Evolutionary conservation across 768 basidiomycete species (phyloP), one percentile per base, ranked within the genome.

Genomic region (Lentinus tigrinus): DNA sequence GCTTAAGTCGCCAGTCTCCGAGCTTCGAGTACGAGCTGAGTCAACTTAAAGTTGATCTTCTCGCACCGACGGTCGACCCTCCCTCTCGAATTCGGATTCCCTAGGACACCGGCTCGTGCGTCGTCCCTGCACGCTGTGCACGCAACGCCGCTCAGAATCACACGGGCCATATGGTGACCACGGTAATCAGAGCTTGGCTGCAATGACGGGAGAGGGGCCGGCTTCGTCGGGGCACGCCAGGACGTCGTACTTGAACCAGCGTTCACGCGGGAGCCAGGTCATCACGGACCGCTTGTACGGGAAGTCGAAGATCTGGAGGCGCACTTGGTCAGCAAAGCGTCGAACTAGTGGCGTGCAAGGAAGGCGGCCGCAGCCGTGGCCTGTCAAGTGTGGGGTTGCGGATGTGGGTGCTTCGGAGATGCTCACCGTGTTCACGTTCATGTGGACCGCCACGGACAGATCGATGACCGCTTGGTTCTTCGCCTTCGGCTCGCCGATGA

Each of bases 401-500:
- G 11, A 14, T 13, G 19, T 26, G 19, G 8, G 17, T 19, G 10
- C 14, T 23, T 5, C 28, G 2, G 11, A n/a, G 23, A n/a, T 4
- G 36, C 58, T 34, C 26, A 65, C 61, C 36, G 58, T 55, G 19
- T 60, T 34, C 24, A 62, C 40, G 43, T 63, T 55, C 57, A 65
- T 59, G 39, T 31, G 51, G 9, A 54, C 48, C 24, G 54, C 58
- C 26, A 42, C 55, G 26, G 57, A 62, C 36, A 63, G 51, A 47
- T 63, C 75, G 71, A 78, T 59, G 24, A 67, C 63, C 19, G 50
- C 62, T 19, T 51, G 62, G 67, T 65, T 80, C 2, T 67, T 62
- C 3, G 68, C 66, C 54, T 68, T 74, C 0, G 80, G 80, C 59
- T 82, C 80, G 31, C 75, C 77, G 34, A 77, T 63, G 31, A 79